Base-by-base conservation (phyloP, 495 filamentous ascomycete species). In the Letharia columbiana region DNA sequence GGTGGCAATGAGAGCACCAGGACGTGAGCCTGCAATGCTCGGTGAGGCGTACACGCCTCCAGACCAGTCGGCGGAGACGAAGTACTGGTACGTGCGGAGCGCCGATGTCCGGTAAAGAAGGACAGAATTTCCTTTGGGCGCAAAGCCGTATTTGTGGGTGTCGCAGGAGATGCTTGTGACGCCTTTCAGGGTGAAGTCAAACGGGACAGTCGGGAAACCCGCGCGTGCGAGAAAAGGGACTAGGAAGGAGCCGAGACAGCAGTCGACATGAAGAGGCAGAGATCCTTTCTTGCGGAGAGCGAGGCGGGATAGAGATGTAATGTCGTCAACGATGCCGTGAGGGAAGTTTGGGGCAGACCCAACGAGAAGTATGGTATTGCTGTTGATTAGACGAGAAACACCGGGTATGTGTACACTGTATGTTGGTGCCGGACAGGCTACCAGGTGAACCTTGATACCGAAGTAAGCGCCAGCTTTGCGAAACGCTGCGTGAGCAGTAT, bases 111-210 rank as follows among this genome's bases (percentile, higher is more conserved):
- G 91, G 80, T 98, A 98, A 63, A 99, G 84, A 23, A 96, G 77
- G 12, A 91, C 92, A 39, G 87, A 91, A 80, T 94, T 98, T 63
- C 94, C 94, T 77, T 98, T 98, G 33, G 94, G 94, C 1, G 94
- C 95, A 76, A 99, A 99, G 35, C 94, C 94, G 75, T 99, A 98
- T 76, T 98, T 98, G 79, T 98, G 94, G 40, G 94, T 99, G 74
- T 99, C 94, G 73, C 93, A 96, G 70, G 84, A 89, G 75, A 99
- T 97, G 73, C 86, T 90, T 8, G 95, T 97, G 63, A 99, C 95
- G 73, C 94, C 94, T 64, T 89, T 89, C 65, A 94, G 84, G 44
- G 87, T 86, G 85, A 99, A 99, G 77, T 99, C 95, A 73, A 97
- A 98, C 20, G 84, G 87, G 67, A 86, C 84, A 35, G 80, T 81